Base-by-base conservation (phyloP, 2,329 filamentous ascomycete genomes). In the Aspergillus awamori region DNA sequence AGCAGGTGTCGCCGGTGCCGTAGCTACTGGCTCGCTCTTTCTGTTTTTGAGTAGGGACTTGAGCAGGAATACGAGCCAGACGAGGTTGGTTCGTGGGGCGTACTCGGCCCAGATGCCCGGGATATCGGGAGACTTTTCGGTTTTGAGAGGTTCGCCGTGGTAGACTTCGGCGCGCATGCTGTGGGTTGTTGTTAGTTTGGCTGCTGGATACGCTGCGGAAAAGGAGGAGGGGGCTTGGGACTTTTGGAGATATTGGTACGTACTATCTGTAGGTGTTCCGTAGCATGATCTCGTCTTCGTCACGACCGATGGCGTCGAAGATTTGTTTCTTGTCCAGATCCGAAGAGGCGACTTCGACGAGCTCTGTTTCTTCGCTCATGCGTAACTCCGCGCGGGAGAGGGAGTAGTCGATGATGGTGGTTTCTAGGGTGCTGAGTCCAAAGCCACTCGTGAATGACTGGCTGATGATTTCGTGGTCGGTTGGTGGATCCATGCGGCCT, bases 361-460 rank as follows among this genome's bases (percentile, higher is more conserved):
- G 53, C n/a, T 67, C 63, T 38, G 68, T 60, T 0, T 65, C 43
- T 13, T 72, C 67, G 49, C 72, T 67, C 8, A 64, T 48, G 7
- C 68, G 56, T 60, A 88, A 76, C 24, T 82, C 79, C 2, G 85
- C 86, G n/a, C 87, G 83, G 1, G 86, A 88, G 38, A 89, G 81
- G 1, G 87, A 89, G 72, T 89, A 89, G 71, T 89, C 87, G 65
- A 89, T 89, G 24, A 89, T 81, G 0, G 87, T 89, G 1, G 86
- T 86, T 65, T 87, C 84, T 4, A 89, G 74, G 1, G 79, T 78
- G 13, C 84, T 85, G 59, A 85, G 80, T 2, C 81, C 80, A 24
- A 87, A 76, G 20, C 76, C 76, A 60, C 81, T 74, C 2, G 72
- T 70, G 17, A 73, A 73, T n/a, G 69, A 63, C 11, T 73, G 67